These are phyloP conservation scores for Endocalyx cinctus DNA, from an alignment of 2,329 filamentous ascomycete species.

Conservation along the genomic window DNA sequence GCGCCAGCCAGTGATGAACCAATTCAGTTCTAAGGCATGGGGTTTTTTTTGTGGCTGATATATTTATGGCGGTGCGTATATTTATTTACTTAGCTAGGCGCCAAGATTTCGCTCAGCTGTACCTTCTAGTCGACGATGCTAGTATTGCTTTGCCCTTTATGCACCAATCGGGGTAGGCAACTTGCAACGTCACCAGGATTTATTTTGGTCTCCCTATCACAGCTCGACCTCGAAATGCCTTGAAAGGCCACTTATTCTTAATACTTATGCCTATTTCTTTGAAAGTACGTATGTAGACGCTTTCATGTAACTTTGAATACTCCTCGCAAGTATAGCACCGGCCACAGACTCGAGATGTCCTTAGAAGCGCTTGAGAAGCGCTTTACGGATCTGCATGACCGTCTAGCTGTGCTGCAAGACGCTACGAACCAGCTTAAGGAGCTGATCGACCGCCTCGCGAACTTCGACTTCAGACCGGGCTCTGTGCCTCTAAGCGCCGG, in stretches of 20 bases:
- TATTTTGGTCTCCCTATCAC: not conserved
- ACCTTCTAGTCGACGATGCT: too few relatives aligned
- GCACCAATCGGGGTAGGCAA: too few relatives aligned
- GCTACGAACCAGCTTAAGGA: conserved; percentile 53
- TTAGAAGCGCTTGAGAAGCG: conserved; percentile 59
- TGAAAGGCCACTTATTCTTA: too few relatives aligned
- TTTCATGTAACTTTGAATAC: too few relatives aligned
- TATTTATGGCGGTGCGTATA: conserved; percentile 1
- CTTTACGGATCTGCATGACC: conserved; percentile 55
- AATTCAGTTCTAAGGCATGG: not conserved
- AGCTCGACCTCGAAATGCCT: not conserved
- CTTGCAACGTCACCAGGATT: conserved; percentile 6
- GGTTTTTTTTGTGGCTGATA: conserved; percentile 12
- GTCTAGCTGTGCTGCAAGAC: conserved; percentile 56
- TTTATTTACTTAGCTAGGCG: too few relatives aligned
- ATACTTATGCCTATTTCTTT: too few relatives aligned
- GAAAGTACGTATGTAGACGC: too few relatives aligned
- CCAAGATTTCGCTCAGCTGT: too few relatives aligned
- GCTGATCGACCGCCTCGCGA: conserved; percentile 56
- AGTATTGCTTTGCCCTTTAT: too few relatives aligned
- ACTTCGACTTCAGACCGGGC: conserved; percentile 54
- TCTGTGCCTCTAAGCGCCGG: conserved; percentile 47
- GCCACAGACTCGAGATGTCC: conserved; percentile 38
- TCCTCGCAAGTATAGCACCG: not conserved
- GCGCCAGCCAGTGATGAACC: not conserved